Base-by-base conservation (phyloP, 108 stramenopile species). In the Nitzschia putrida region DNA sequence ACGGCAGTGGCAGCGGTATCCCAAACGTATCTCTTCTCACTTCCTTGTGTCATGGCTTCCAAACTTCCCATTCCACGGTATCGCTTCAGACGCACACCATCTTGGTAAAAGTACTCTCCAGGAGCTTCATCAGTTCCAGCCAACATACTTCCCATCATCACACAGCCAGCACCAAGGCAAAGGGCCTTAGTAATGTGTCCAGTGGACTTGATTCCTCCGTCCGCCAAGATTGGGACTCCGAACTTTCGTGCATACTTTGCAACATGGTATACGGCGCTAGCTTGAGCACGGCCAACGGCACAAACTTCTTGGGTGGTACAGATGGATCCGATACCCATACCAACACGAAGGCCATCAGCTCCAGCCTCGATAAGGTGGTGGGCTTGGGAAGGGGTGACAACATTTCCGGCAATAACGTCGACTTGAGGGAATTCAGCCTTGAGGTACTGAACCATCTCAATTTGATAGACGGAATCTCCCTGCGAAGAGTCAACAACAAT, bases 221-320 rank as follows among this genome's bases (percentile, higher is more conserved):
- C 99, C 26, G 99, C 99, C 61, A 98, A 80, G 39, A 97, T 90
- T 8, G 99, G 99, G 34, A 99, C 85, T 57, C 97, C 98, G 71
- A 92, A 89, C 68, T 90, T 94, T 29, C 85, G 57, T 14, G 98
- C 97, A 66, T 97, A 90, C 60, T 92, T 92, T 47, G 96, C 82
- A n/a, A 97, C 96, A 77, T 98, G 95, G 79, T 95, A 99, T 10
- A 99, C 98, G 8, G 99, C 97, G 26, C 97, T 97, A 8, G 97
- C 98, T 79, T 99, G 98, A 9, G 99, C 98, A 64, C 99, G 93
- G 7, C 99, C 99, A 20, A 97, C 97, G 13, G 99, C 99, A 75
- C 98, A 95, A 20, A 99, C 97, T 85, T 99, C 99, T 78, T 99
- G 99, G 6, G 99, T 99, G 40, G 99, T 99, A 71, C 99, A 99